These are phyloP conservation scores for Brasenia schreberi DNA, from an alignment of 164 flowering plant species.

Conservation along the genomic window DNA sequence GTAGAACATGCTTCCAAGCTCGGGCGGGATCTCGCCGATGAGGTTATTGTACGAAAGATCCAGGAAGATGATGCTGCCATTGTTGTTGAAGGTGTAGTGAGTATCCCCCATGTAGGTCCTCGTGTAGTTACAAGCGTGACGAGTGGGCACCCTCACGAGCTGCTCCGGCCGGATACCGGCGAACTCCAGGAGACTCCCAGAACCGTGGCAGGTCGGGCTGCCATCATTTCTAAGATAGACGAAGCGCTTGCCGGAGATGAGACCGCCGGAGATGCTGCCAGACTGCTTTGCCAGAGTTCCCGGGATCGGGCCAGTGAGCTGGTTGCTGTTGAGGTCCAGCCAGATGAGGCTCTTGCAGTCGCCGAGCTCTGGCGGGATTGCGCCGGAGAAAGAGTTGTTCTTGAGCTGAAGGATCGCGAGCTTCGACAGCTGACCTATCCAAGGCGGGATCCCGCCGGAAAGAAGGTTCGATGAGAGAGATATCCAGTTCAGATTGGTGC, in stretches of 20 bases:
- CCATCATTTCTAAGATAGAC: conserved; percentile 75
- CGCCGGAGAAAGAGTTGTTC: conserved; percentile 70
- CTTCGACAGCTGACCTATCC: conserved; percentile 44
- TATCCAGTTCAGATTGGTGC: conserved; percentile 82
- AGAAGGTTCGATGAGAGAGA: conserved; percentile 74
- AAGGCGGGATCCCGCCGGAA: conserved; percentile 63
- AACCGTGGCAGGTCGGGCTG: conserved; percentile 66
- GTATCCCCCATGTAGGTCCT: conserved; percentile 50
- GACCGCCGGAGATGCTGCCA: conserved; percentile 55
- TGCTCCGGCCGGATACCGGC: conserved; percentile 59
- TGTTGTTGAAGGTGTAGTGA: conserved; percentile 56
- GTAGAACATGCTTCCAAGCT: conserved; percentile 63
- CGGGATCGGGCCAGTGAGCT: conserved; percentile 61
- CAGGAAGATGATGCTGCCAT: conserved; percentile 89
- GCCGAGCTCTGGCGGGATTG: conserved; percentile 75
- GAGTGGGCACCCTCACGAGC: conserved; percentile 39
- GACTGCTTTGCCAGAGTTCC: conserved; percentile 58
- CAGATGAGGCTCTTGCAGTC: conserved; percentile 83
- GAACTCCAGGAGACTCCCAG: conserved; percentile 86
- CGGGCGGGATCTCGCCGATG: conserved; percentile 63
- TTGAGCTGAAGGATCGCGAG: conserved; percentile 88
- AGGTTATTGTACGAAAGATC: conserved; percentile 69
- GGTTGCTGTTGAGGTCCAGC: conserved; percentile 88
- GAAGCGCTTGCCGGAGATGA: conserved; percentile 57
- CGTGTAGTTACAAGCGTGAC: conserved; percentile 67